Evolutionary conservation across 805 yeast genomes (phyloP).

Genomic region (Torulaspora delbrueckii): DNA sequence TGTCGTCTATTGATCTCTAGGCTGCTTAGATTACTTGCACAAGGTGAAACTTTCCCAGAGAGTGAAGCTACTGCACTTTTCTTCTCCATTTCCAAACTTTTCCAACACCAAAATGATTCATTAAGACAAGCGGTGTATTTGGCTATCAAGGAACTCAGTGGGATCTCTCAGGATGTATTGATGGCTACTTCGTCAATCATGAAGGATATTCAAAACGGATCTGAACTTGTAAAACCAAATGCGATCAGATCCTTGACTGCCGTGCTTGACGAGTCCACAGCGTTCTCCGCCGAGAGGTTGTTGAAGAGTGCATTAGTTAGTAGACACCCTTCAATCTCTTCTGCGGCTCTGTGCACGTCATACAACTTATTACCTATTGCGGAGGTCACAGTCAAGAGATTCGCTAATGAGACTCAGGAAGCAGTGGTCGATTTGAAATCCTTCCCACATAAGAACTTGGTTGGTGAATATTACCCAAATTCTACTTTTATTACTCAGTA

Average conservation of each 20-base stretch:
- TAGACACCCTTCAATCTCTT: slow-evolving; percentile 76
- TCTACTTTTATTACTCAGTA: slow-evolving; percentile 85
- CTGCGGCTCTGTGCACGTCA: slow-evolving; percentile 91
- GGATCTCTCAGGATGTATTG: slow-evolving; percentile 82
- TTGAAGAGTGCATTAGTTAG: slow-evolving; percentile 92
- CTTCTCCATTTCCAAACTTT: slow-evolving; percentile 88
- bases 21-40: slow-evolving; percentile 71
- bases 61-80: slow-evolving; percentile 89
- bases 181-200: slow-evolving; percentile 98
- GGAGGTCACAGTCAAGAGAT: slow-evolving; percentile 86
- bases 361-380: slow-evolving; percentile 88
- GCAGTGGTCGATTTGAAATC: slow-evolving; percentile 51
- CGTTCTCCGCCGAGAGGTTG: slow-evolving; percentile 87
- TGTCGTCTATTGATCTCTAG: slow-evolving; percentile 81
- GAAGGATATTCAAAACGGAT: slow-evolving; percentile 95
- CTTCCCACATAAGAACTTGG: slow-evolving; percentile 38
- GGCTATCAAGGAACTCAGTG: slow-evolving; percentile 85
- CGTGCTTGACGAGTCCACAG: slow-evolving; percentile 85
- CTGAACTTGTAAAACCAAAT: slow-evolving; percentile 80
- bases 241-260: slow-evolving; percentile 89
- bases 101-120: slow-evolving; percentile 79
- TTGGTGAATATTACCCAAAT: slow-evolving; percentile 49
- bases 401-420: slow-evolving; percentile 92
- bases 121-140: slow-evolving; percentile 90
- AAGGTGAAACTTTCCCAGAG: slow-evolving; percentile 82